These are phyloP conservation scores for Metroxylon sagu DNA, from an alignment of 176 grass and related monocot genomes.

Conservation along the genomic window DNA sequence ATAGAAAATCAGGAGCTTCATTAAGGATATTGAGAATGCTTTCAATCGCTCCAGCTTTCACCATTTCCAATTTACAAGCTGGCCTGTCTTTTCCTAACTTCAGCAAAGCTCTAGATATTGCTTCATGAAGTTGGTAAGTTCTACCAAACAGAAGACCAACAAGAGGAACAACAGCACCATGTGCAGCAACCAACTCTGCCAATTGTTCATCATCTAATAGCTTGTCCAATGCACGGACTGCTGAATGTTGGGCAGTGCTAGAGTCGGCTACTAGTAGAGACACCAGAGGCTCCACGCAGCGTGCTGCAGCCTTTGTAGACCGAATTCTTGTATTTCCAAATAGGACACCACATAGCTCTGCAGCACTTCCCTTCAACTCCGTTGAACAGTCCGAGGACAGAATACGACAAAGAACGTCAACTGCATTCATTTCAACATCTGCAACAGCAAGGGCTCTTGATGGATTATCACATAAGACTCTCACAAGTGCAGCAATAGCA, in stretches of 20 bases:
- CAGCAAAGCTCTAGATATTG: conserved; percentile 73
- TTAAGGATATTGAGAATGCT: conserved; percentile 87
- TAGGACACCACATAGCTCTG: conserved; percentile 86
- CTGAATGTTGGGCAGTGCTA: conserved; percentile 79
- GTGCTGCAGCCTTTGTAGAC: conserved; percentile 81
- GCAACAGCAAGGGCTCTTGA: conserved; percentile 82
- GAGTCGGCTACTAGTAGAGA: conserved; percentile 73
- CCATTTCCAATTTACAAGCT: conserved; percentile 98
- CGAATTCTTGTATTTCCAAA: conserved; percentile 96
- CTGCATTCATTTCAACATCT: conserved; percentile 96
- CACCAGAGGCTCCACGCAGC: conserved; percentile 89
- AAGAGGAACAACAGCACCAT: conserved; percentile 83
- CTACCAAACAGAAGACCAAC: conserved; percentile 89
- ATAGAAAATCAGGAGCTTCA: conserved; percentile 96
- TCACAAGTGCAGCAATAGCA: conserved; percentile 94
- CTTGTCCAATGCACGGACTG: conserved; percentile 93
- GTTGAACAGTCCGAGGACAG: conserved; percentile 74
- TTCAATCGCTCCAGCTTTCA: conserved; percentile 94
- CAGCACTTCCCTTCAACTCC: conserved; percentile 93
- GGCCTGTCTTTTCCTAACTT: conserved; percentile 96
- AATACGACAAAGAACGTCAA: conserved; percentile 91
- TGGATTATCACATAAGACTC: conserved; percentile 83
- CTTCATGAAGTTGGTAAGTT: conserved; percentile 82
- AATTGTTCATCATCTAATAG: conserved; percentile 97
- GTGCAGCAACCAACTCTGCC: conserved; percentile 75